Percentiles rank a stretch among this genome's conserved stretches.
Conservation (phyloP, 2,329 filamentous ascomycete species). For the Microsporum ferrugineum region DNA sequence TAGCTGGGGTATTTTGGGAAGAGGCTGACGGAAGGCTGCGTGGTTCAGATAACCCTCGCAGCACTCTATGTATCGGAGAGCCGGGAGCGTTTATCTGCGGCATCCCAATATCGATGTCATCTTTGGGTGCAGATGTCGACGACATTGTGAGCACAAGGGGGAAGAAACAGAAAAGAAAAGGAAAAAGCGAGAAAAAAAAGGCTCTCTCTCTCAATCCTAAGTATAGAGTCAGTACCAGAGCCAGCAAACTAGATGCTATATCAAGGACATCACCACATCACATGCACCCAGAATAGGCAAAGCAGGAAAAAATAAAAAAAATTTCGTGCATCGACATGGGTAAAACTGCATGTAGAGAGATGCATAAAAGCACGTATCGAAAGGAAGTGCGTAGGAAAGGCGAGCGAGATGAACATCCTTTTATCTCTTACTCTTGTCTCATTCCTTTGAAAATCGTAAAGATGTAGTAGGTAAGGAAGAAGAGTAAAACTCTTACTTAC, state of each 20-base stretch:
- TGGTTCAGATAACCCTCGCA: conserved; percentile 2
- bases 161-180: neutral
- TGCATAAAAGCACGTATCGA: neutral
- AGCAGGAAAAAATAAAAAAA: neutral
- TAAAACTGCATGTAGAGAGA: neutral
- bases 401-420: neutral
- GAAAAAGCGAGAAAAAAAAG: neutral
- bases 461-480: neutral
- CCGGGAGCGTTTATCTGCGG: neutral
- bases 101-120: conserved; percentile 3
- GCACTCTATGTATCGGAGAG: conserved; percentile 1
- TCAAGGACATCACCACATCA: neutral
- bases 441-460: neutral
- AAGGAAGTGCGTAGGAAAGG: neutral
- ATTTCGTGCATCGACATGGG: neutral
- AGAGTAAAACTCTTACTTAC: conserved; percentile 1
- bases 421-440: neutral
- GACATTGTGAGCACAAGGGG: neutral
- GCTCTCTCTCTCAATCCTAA: neutral
- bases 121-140: neutral
- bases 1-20: conserved; percentile 4
- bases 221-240: neutral
- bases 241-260: neutral
- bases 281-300: neutral
- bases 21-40: conserved; percentile 7